Evolutionary conservation across 2,329 filamentous ascomycete genomes (phyloP).

Genomic region (Paecilomyces sp.): DNA sequence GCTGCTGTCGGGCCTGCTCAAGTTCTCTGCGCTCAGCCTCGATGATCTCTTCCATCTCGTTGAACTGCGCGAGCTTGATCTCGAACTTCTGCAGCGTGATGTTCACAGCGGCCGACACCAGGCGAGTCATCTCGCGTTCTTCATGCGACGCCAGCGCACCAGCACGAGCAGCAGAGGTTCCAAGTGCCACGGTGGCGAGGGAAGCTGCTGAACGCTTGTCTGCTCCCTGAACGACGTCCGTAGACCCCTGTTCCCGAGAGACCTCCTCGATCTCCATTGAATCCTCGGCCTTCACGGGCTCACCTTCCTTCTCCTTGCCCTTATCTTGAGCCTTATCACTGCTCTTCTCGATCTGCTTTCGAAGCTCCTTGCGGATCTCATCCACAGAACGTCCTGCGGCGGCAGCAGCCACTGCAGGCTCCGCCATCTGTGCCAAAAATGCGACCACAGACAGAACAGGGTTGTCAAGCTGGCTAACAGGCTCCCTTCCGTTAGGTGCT

Average conservation of each 20-base stretch:
- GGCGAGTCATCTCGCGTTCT: constrained; percentile 90
- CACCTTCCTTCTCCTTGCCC: constrained; percentile 43
- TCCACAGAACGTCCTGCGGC: constrained; percentile 83
- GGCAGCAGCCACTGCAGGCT: constrained; percentile 82
- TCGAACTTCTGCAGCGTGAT: constrained; percentile 93
- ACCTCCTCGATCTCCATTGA: constrained; percentile 51
- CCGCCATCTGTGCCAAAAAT: constrained; percentile 85
- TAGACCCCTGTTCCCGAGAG: constrained; percentile 21
- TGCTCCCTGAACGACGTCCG: constrained; percentile 33
- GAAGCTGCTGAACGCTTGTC: constrained; percentile 33
- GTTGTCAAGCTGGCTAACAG: constrained; percentile 89
- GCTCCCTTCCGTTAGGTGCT: constrained; percentile 69
- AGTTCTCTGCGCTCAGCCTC: constrained; percentile 89
- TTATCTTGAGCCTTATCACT: constrained; percentile 41
- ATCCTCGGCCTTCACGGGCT: constrained; percentile 46
- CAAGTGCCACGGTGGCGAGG: constrained; percentile 70
- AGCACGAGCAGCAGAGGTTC: constrained; percentile 76
- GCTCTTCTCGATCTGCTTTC: constrained; percentile 66
- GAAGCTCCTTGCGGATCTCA: constrained; percentile 73
- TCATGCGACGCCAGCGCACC: constrained; percentile 89
- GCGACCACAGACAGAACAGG: constrained; percentile 94
- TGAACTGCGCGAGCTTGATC: constrained; percentile 91
- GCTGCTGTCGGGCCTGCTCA: constrained; percentile 82
- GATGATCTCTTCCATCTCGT: constrained; percentile 88
- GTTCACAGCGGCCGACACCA: constrained; percentile 88